Base-by-base conservation (phyloP, 1,284 basidiomycete species). In the Macrocybe sp. region DNA sequence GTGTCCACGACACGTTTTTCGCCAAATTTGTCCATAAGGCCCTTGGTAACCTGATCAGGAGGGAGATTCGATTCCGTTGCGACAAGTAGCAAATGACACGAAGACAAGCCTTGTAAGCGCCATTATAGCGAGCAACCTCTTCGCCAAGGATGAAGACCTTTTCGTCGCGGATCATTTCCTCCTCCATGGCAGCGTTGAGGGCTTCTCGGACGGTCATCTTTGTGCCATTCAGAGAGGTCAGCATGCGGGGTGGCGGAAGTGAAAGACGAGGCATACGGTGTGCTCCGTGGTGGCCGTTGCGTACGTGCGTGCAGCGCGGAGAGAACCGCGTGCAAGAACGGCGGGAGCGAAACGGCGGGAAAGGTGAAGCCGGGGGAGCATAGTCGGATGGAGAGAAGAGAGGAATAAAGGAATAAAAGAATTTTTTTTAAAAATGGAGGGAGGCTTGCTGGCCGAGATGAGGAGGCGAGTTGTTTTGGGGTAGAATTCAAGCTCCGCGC, bases 201-300 rank as follows among this genome's bases (percentile, higher is more conserved):
- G 97, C 97, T 51, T 99, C 97, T 64, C 97, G 91, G 53, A 98
- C 96, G 45, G 94, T 98, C 92, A 98, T 91, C 89, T 95, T 64
- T 22, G 56, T 53, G 38, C 41, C 49, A 32, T 49, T 37, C 42
- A 36, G 50, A 51, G 34, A 37, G 38, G 43, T 56, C 41, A 55
- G 49, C 43, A 47, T 32, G 44, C 45, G 16, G 43, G 37, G 29
- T 32, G 40, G 45, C 42, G 44, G 47, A 53, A 33, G 36, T 40
- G 44, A 36, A 45, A 43, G 53, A 59, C 53, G 56, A 53, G 58
- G 56, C 69, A 30, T 52, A 87, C 86, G 52, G 78, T 71, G 64
- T 74, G 65, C 59, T 81, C 80, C 61, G 67, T 75, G 46, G 68
- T 62, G 60, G 75, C 73, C 29, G 85, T 76, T 40, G 83, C 85